A percentile compares a stretch with the other conserved stretches of the same genome.
Evolutionary conservation across 140 eudicot species (phyloP).

Genomic region (Oenanthe javanica): DNA sequence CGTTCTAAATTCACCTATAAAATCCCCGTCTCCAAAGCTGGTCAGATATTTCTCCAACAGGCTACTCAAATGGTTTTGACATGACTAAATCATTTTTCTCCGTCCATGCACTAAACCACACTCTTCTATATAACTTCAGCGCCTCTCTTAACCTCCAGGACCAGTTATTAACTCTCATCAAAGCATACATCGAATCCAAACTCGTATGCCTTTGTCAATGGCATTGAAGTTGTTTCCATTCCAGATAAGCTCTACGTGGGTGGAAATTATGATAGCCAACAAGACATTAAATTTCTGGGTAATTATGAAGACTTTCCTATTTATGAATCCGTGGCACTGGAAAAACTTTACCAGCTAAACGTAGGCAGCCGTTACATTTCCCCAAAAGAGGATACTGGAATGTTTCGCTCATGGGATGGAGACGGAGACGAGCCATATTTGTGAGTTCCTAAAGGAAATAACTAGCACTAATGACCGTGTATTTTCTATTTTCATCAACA

Average conservation of each 20-base stretch:
- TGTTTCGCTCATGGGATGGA: slow-evolving; percentile 44
- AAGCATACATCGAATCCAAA: slow-evolving; percentile 19
- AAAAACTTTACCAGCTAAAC: slow-evolving; percentile 35
- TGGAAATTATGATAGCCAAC: neutral
- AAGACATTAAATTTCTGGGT: neutral
- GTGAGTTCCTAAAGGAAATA: too few species aligned
- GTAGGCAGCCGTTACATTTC: slow-evolving; percentile 35
- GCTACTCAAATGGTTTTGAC: slow-evolving; percentile 6
- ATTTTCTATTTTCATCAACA: slow-evolving; percentile 7
- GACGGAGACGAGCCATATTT: slow-evolving; percentile 26
- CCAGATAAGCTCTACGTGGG: slow-evolving; percentile 12
- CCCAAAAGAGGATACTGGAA: slow-evolving; percentile 24
- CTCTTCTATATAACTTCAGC: slow-evolving; percentile 21
- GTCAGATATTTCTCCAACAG: slow-evolving; percentile 47
- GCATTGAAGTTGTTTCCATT: slow-evolving; percentile 32
- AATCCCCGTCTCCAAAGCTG: slow-evolving; percentile 26
- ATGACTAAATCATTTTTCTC: slow-evolving; percentile 11
- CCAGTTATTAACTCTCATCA: neutral
- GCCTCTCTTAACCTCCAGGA: slow-evolving; percentile 2
- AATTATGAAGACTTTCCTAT: slow-evolving; percentile 1
- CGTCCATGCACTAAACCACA: slow-evolving; percentile 14
- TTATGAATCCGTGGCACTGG: slow-evolving; percentile 19
- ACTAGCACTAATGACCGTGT: too few species aligned
- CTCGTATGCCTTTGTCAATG: slow-evolving; percentile 25
- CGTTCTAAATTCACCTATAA: slow-evolving; percentile 40